Conservation (phyloP, 805 yeast genomes). For the Wickerhamomyces pijperi region DNA sequence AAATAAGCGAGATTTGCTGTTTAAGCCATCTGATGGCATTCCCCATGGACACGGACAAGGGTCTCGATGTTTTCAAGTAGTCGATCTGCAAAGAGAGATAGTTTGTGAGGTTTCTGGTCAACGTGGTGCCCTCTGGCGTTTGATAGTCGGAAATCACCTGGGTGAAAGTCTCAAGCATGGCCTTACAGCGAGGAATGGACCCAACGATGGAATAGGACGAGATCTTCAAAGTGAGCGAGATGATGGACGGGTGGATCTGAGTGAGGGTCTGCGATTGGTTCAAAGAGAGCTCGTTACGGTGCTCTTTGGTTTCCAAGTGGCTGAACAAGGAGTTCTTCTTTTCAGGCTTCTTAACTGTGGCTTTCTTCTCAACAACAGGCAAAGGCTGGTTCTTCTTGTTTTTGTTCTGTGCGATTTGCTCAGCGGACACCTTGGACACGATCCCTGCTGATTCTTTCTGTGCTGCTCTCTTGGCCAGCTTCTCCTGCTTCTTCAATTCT, state of each 20-base stretch:
- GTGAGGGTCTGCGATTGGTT: slow-evolving; percentile 19
- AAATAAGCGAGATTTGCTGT: slow-evolving; percentile 78
- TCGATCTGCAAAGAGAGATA: slow-evolving; percentile 90
- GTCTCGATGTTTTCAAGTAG: slow-evolving; percentile 81
- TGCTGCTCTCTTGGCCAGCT: slow-evolving; percentile 89
- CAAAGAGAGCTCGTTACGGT: slow-evolving; percentile 34
- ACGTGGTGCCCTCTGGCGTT: slow-evolving; percentile 77
- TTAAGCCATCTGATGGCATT: slow-evolving; percentile 96
- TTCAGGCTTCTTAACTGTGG: slow-evolving; percentile 19
- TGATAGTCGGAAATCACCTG: slow-evolving; percentile 66
- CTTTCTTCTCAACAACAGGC: slow-evolving; percentile 1
- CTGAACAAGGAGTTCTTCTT: slow-evolving; percentile 55
- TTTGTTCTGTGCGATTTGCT: slow-evolving; percentile 21
- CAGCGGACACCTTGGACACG: slow-evolving; percentile 23
- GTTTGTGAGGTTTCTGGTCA: slow-evolving; percentile 79
- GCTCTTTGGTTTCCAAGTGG: slow-evolving; percentile 72
- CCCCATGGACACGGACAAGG: slow-evolving; percentile 90
- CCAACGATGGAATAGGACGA: slow-evolving; percentile 85
- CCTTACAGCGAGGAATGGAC: slow-evolving; percentile 72
- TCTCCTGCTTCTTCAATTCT: slow-evolving; percentile 78
- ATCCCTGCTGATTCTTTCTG: slow-evolving; percentile 62
- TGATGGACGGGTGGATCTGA: slow-evolving; percentile 78
- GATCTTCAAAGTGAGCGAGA: slow-evolving; percentile 66
- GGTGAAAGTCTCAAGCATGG: slow-evolving; percentile 79
- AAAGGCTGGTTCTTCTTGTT: slow-evolving; percentile 27